Base-by-base conservation (phyloP, 768 basidiomycete genomes). In the Calvatia gigantea region DNA sequence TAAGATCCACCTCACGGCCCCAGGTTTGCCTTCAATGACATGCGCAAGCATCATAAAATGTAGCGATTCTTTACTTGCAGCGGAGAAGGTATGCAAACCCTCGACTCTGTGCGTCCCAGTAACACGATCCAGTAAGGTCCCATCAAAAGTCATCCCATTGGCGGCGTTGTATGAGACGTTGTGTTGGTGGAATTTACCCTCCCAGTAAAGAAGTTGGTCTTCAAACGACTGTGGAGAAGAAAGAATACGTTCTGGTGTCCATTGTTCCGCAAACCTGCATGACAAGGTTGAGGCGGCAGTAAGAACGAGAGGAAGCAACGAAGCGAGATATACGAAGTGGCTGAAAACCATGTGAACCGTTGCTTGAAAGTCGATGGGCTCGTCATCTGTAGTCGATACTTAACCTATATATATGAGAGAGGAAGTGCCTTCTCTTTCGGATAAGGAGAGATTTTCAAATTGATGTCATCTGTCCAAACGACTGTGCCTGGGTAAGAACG, bases 131-230 rank as follows among this genome's bases (percentile, higher is more conserved):
- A 65, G 33, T 14, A 65, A 43, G 8, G 64, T 64, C 7, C 64
- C 64, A 29, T 65, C 64, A 33, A 59, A 65, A 31, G 65, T 64
- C 63, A 65, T 65, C 7, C 65, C 64, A 35, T 65, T 65, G 54
- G 58, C 17, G 7, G 58, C 58, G 37, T 64, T 65, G 37, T 64
- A 65, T 2, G 64, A 65, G 25, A 65, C 63, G 45, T 64, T 65
- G 31, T 64, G 53, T 38, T 62, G 61, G 50, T 65, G 64, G 51
- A 65, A 65, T 51, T 53, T 60, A 3, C 64, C 64, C 45, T 65
- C 64, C 64, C 64, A 65, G 45, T 56, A 58, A 14, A 65, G 50
- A 14, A 65, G 53, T 42, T 57, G 60, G 14, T 49, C 51, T 42
- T 62, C 64, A 41, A 65, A 65, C 21, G 56, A 29, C 9, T 47